Evolutionary conservation across 805 yeast species (phyloP), one percentile per base, ranked within the genome.

Genomic region (Cyberlindnera sargentensis): DNA sequence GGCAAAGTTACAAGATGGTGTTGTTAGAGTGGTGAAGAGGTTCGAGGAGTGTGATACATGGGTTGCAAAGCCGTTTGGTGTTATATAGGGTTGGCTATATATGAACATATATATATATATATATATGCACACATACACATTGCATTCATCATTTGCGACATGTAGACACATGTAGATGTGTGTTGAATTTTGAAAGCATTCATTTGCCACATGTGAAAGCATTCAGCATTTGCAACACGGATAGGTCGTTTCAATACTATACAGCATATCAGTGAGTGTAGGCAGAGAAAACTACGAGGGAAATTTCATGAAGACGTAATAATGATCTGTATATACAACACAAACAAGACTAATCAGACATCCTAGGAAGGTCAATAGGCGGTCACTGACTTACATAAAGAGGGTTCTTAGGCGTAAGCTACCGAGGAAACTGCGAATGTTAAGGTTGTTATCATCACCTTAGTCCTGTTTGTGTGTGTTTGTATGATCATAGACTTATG

Each of bases 361-460:
- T 84, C 90, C 93, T 80, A 78, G 90, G 91, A 84, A 83, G 91
- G 86, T 72, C 76, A 60, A 63, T 48, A 72, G 73, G 87, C 93
- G 91, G 90, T 82, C 90, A 84, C 89, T 70, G 88, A 67, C 77
- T 72, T 73, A 45, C 78, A 82, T 66, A 76, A 74, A 36, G 48
- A 81, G 73, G 83, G 84, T 90, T 90, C 82, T 83, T 88, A 68
- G 68, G 68, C 75, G 89, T 80, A 78, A 73, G 78, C 85, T 84
- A 82, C 90, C 93, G 93, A 78, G 91, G 90, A 84, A 83, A 84
- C 93, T 84, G 93, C 91, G 93, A 84, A 83, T 83, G 93, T 82
- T 75, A 67, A 71, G 72, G 82, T 80, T 67, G 67, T 71, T 71
- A 78, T 83, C 90, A 83, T 84, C 93, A 83, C 71, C 60, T 78